Evolutionary conservation across 768 basidiomycete genomes (phyloP), one percentile per base, ranked within the genome.

Genomic region (Suillus spraguei): DNA sequence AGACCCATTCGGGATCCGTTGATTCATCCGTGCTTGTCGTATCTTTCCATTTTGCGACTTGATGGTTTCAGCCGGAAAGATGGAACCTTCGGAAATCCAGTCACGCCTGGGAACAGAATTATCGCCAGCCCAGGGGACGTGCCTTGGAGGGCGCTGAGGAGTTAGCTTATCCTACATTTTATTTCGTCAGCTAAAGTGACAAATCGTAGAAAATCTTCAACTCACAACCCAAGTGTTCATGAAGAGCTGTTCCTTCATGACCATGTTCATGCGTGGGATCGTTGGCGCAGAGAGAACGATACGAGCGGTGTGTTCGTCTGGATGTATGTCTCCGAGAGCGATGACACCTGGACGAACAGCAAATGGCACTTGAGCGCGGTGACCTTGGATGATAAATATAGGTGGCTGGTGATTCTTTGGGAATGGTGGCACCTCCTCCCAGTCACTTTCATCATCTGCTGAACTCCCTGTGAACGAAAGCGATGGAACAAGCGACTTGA

Each of bases 211-310:
- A 36, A 60, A 42, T 50, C 42, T 50, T 47, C 3, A 20, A 69
- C 79, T 67, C 63, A 79, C 78, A 58, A 69, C 62, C 78, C 78
- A 79, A 41, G 65, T 69, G 49, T 69, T 67, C 32, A 79, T 70
- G 49, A 72, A 77, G 28, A 79, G 60, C 6, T 65, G 71, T 63
- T 79, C 78, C 65, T 66, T 70, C 38, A 80, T 66, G 71, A 78
- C 69, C 65, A 72, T 32, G 36, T 70, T 74, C 70, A 79, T 69
- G 47, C 79, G 77, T 24, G 78, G 76, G n/a, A 64, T 52, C 4
- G 77, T 80, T 17, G 77, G 78, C 24, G 69, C 66, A 13, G 77
- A 73, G 55, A 72, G 61, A 50, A 74, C 62, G 17, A 62, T 61
- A 47, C 42, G 44, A 49, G 33, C 9, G 14, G 59, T 50, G 41